Base-by-base conservation (phyloP, 257 asterid species). In the Ballota nigra region DNA sequence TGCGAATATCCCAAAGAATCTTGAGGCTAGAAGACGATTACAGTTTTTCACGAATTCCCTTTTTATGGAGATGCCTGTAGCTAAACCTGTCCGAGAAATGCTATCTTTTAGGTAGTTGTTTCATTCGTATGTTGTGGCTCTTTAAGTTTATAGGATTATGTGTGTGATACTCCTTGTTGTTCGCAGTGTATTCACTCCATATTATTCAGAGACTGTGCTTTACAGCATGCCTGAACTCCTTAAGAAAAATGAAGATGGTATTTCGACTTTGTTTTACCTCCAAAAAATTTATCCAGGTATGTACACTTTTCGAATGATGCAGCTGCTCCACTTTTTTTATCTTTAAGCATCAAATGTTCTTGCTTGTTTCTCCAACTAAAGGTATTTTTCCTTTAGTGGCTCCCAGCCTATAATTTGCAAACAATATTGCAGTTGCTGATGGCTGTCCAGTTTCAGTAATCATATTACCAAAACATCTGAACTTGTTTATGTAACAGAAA, bases 221-320 rank as follows among this genome's bases (percentile, higher is more conserved):
- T 94, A 94, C 88, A 91, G 98, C 84, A 91, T 94, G 99, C 6
- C 97, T 63, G 99, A 94, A 61, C 97, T 94, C 74, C 92, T 79
- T 28, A 80, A 91, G 87, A 87, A 84, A 85, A 94, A 94, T 85
- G 99, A 94, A 83, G 99, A 94, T 80, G 99, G 98, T 70, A 94
- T 94, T 83, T 80, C 98, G 64, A 89, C 96, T 76, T 82, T 94
- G 83, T 94, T 94, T 86, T 94, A 94, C 86, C 98, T 94, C 68
- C 97, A 91, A 78, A 94, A 94, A 77, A 94, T 94, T 83, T 94
- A 89, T 83, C 99, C 99, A 70, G 99, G 99, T 89, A 86, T 47
- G 43, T 52, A 38, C 40, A 15, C 63, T 31, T 22, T 38, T 64
- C 23, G 60, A 43, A 71, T 77, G 76, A 18, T 68, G 36, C 67